These are phyloP conservation scores for Candida lessepsii DNA, from an alignment of 805 yeast species.

Conservation along the genomic window DNA sequence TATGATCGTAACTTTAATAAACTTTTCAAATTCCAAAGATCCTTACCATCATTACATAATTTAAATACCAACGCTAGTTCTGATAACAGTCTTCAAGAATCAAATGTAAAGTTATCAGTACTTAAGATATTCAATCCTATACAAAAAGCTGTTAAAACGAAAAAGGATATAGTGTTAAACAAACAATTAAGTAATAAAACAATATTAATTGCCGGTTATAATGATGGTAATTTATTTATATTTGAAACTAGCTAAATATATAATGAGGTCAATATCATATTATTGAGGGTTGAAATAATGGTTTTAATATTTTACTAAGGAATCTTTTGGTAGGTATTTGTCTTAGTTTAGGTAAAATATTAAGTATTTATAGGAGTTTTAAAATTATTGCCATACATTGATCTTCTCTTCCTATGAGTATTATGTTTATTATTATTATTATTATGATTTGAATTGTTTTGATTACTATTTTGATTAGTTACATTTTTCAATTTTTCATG, in stretches of 20 bases:
- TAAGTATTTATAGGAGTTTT: constrained; percentile 4
- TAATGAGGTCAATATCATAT: no score
- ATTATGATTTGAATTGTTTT: constrained; percentile 11
- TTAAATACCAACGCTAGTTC: not conserved
- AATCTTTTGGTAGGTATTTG: no score
- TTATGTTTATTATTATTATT: constrained; percentile 13
- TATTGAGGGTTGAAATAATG: no score
- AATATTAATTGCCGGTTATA: constrained; percentile 13
- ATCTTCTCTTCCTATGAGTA: constrained; percentile 27
- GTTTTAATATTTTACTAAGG: no score
- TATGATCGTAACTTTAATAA: constrained; percentile 10
- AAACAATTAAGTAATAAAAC: constrained; percentile 5
- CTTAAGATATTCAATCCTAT: constrained; percentile 2
- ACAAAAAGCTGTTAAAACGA: not conserved
- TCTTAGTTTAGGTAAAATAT: no score
- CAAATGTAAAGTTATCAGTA: constrained; percentile 7
- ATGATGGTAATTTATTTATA: constrained; percentile 14
- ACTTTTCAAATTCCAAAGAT: constrained; percentile 13
- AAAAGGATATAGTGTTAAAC: constrained; percentile 3
- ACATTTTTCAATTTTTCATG: constrained; percentile 9
- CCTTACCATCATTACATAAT: constrained; percentile 13
- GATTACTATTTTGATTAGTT: constrained; percentile 6
- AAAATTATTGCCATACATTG: constrained; percentile 27
- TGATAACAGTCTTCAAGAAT: constrained; percentile 1
- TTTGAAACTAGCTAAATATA: constrained; percentile 11